phyloP scores from a whole-genome alignment of 2,329 filamentous ascomycete species.

The Alternaria viburni region DNA sequence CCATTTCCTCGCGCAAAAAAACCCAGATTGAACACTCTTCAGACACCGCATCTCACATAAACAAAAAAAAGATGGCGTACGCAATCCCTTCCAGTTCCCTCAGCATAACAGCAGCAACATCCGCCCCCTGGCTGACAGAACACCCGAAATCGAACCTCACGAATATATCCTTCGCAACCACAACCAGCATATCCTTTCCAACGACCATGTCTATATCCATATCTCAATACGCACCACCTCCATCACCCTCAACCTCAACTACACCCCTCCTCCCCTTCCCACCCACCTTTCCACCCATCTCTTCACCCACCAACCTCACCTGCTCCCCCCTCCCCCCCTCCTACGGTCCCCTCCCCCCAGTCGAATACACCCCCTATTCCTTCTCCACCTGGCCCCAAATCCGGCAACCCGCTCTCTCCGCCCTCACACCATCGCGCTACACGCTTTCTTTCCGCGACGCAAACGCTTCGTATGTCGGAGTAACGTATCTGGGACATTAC shows the following conservation, averaged over 20 bases:
- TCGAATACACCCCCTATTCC: neutral
- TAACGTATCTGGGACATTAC: neutral
- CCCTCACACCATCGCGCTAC: neutral
- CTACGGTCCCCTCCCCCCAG: neutral
- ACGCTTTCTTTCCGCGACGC: neutral
- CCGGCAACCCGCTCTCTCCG: neutral
- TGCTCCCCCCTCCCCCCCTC: neutral
- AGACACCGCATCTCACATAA: no score
- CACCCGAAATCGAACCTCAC: neutral
- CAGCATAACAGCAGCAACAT: neutral
- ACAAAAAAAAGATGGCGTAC: neutral
- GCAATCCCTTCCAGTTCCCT: neutral
- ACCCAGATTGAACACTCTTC: no score
- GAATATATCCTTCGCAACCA: neutral
- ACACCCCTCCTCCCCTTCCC: no score
- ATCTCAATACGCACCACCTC: neutral
- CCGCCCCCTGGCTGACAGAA: neutral
- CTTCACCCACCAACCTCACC: neutral
- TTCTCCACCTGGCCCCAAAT: neutral
- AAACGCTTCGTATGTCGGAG: slow-evolving; percentile 1
- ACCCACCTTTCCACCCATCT: no score
- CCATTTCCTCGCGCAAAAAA: neutral
- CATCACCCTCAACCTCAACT: neutral
- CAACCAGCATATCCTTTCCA: neutral
- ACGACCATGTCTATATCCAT: neutral